These are phyloP conservation scores for Pugionium cornutum DNA, from an alignment of 345 rosid species.

Conservation along the genomic window DNA sequence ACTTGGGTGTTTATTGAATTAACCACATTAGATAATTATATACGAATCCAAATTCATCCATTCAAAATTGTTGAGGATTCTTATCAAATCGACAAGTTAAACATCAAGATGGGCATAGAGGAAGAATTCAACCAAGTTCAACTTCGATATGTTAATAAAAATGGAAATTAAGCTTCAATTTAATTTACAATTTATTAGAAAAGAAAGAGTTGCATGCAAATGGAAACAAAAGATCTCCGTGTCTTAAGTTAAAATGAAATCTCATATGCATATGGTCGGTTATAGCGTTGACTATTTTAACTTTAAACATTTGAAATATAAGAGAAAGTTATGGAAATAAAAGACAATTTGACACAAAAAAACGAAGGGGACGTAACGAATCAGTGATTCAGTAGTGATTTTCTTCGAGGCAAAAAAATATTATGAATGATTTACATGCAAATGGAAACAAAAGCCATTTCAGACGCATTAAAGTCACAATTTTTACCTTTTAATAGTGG, in stretches of 20 bases:
- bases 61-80: too few relatives aligned
- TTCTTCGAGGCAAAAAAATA: constrained; percentile 38
- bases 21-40: too few relatives aligned
- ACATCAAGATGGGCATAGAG: too few relatives aligned
- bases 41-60: too few relatives aligned
- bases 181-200: too few relatives aligned
- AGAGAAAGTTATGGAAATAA: neutral
- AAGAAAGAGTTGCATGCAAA: too few relatives aligned
- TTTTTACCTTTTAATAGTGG: constrained; percentile 17
- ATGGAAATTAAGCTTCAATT: too few relatives aligned
- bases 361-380: constrained; percentile 15
- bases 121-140: too few relatives aligned
- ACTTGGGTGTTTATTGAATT: too few relatives aligned
- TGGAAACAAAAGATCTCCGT: constrained; percentile 34
- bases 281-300: constrained; percentile 32
- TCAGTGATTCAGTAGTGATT: constrained; percentile 31
- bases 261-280: constrained; percentile 35
- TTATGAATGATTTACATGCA: constrained; percentile 33
- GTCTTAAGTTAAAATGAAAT: constrained; percentile 28
- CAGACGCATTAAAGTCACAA: constrained; percentile 30
- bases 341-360: constrained; percentile 18
- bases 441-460: constrained; percentile 32
- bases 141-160: too few relatives aligned
- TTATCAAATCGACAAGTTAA: too few relatives aligned
- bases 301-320: neutral